A percentile compares a stretch with the other conserved stretches of the same genome.
Conservation (phyloP, 208 protist genomes). For the Wallacemonas sp. region DNA sequence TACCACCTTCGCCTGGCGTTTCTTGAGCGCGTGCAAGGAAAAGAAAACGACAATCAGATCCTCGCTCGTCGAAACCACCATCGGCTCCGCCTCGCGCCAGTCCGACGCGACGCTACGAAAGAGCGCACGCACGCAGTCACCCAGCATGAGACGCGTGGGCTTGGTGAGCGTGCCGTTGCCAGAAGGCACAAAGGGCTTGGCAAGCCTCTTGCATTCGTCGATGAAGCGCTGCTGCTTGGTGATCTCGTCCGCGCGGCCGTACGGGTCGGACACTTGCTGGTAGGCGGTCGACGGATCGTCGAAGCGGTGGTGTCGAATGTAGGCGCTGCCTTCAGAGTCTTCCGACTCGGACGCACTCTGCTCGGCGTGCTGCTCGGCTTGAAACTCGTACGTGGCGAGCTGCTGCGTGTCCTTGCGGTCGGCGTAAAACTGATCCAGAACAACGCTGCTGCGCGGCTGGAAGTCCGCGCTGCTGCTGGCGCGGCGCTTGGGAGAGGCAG, state of each 20-base stretch:
- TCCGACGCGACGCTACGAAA: conserved; percentile 68
- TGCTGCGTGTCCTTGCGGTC: conserved; percentile 7
- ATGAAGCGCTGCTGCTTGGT: conserved; percentile 68
- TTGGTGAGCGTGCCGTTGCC: conserved; percentile 38
- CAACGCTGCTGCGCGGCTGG: conserved; percentile 24
- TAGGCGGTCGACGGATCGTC: conserved; percentile 36
- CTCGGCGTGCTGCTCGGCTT: conserved; percentile 12
- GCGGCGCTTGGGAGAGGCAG: not conserved
- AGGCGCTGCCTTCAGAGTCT: conserved; percentile 30
- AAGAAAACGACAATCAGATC: conserved; percentile 91
- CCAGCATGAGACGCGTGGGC: conserved; percentile 79
- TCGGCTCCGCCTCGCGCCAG: conserved; percentile 71
- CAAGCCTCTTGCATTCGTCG: conserved; percentile 63
- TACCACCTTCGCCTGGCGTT: conserved; percentile 42
- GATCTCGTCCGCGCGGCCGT: conserved; percentile 66
- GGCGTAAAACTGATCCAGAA: conserved; percentile 30
- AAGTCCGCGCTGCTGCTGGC: conserved; percentile 25
- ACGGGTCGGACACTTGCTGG: conserved; percentile 53
- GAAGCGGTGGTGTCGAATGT: conserved; percentile 51
- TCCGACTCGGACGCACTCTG: conserved; percentile 12
- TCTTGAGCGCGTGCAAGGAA: conserved; percentile 40
- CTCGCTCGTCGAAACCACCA: conserved; percentile 85
- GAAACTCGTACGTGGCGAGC: not conserved
- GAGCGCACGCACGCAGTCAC: conserved; percentile 75
- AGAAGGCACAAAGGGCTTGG: conserved; percentile 69